These are phyloP conservation scores for Crucibulum laeve DNA, from an alignment of 768 basidiomycete genomes.

Conservation along the genomic window DNA sequence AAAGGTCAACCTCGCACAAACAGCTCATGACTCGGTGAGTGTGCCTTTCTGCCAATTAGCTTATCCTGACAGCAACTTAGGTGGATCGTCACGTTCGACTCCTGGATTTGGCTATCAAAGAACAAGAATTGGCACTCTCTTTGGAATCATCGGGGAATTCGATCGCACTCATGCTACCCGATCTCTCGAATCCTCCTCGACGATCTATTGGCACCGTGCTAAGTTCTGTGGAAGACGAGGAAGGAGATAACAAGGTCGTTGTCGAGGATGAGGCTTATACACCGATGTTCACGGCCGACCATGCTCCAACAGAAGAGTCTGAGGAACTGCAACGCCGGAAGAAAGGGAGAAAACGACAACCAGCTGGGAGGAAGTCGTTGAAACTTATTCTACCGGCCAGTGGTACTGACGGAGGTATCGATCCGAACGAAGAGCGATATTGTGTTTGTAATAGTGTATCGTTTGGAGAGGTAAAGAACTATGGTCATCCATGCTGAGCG, in stretches of 20 bases:
- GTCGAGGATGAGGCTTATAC: no score
- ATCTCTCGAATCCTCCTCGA: slow-evolving; percentile 19
- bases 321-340: slow-evolving; percentile 5
- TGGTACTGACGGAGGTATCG: slow-evolving; percentile 15
- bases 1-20: slow-evolving; percentile 71
- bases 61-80: slow-evolving; percentile 29
- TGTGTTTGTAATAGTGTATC: slow-evolving; percentile 81
- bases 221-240: no score
- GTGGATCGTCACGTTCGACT: slow-evolving; percentile 77
- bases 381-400: slow-evolving; percentile 33
- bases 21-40: slow-evolving; percentile 66
- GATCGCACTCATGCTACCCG: slow-evolving; percentile 48
- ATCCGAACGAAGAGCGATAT: slow-evolving; percentile 58
- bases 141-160: slow-evolving; percentile 30
- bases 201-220: neutral
- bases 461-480: slow-evolving; percentile 67
- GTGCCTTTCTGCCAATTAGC: neutral
- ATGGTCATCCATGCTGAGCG: slow-evolving; percentile 6
- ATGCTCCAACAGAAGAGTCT: no score
- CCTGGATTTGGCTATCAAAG: slow-evolving; percentile 62
- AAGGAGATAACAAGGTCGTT: no score
- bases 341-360: slow-evolving; percentile 8
- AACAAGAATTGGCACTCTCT: slow-evolving; percentile 32
- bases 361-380: slow-evolving; percentile 11
- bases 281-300: no score